These are phyloP conservation scores for Phytophthora fragariaefolia DNA, from an alignment of 352 stramenopile genomes.

Conservation along the genomic window DNA sequence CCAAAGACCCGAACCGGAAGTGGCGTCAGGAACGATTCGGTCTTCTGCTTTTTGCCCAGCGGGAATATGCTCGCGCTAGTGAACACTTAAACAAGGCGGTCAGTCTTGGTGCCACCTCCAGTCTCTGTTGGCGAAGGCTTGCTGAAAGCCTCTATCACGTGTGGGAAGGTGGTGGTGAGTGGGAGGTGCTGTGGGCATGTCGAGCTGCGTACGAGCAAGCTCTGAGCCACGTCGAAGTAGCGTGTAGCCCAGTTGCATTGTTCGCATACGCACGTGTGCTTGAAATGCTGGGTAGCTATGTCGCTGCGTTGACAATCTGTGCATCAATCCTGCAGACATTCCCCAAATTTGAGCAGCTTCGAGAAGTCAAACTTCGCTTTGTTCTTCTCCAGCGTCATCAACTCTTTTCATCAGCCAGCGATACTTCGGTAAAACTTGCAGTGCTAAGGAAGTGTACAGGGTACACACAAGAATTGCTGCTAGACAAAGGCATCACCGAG, in stretches of 20 bases:
- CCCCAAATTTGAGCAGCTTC: constrained; percentile 48
- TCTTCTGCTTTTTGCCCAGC: constrained; percentile 50
- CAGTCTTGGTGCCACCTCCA: constrained; percentile 47
- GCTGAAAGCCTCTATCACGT: constrained; percentile 59
- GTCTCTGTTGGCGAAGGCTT: constrained; percentile 61
- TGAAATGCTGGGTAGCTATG: constrained; percentile 58
- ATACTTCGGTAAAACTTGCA: constrained; percentile 30
- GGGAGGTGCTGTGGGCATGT: constrained; percentile 69
- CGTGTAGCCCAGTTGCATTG: constrained; percentile 52
- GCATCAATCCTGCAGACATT: constrained; percentile 62
- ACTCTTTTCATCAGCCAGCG: constrained; percentile 38
- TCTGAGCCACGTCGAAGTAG: constrained; percentile 56
- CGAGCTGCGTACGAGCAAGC: constrained; percentile 65
- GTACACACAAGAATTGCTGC: constrained; percentile 55
- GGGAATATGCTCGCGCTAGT: constrained; percentile 47
- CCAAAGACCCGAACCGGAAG: constrained; percentile 58
- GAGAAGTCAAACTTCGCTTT: constrained; percentile 54
- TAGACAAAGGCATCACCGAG: constrained; percentile 47
- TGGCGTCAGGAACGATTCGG: constrained; percentile 78
- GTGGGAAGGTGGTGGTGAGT: constrained; percentile 57
- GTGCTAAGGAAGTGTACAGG: constrained; percentile 56
- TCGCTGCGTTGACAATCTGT: constrained; percentile 49
- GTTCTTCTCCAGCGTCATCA: constrained; percentile 67
- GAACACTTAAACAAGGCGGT: constrained; percentile 61
- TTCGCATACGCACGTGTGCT: constrained; percentile 64